Evolutionary conservation across 768 basidiomycete genomes (phyloP).

Genomic region (Rhodotorula paludigena): DNA sequence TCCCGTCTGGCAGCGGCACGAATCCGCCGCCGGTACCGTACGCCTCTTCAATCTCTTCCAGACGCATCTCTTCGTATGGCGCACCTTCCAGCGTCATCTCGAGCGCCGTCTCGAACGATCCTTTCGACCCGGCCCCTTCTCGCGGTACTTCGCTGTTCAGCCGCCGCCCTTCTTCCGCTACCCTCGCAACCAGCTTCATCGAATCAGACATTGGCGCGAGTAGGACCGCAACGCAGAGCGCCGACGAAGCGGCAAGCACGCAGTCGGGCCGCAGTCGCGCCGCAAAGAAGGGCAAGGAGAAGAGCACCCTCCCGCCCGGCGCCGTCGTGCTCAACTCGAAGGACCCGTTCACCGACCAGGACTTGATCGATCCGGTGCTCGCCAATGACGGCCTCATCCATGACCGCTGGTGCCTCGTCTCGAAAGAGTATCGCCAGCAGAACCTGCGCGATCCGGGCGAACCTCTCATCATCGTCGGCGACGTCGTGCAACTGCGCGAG

Average conservation of each 20-base stretch:
- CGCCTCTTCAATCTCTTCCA: background rate
- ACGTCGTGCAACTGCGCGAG: constrained; percentile 37
- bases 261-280: background rate
- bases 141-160: background rate
- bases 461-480: constrained; percentile 27
- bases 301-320: constrained; percentile 7
- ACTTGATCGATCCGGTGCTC: constrained; percentile 30
- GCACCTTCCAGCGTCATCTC: background rate
- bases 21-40: constrained; percentile 1
- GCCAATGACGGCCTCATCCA: constrained; percentile 37
- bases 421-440: background rate
- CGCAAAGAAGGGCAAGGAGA: constrained; percentile 9
- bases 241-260: background rate
- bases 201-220: background rate
- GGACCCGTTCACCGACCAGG: constrained; percentile 21
- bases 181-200: background rate
- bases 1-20: background rate
- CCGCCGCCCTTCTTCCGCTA: background rate
- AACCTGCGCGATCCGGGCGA: constrained; percentile 15
- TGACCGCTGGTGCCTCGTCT: constrained; percentile 32
- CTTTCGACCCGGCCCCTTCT: background rate
- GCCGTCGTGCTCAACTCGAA: constrained; percentile 11
- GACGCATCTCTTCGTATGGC: background rate
- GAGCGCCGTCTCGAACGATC: background rate
- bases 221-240: background rate